Base-by-base conservation (phyloP, 768 basidiomycete genomes). In the Boletus vermiculosoides region DNA sequence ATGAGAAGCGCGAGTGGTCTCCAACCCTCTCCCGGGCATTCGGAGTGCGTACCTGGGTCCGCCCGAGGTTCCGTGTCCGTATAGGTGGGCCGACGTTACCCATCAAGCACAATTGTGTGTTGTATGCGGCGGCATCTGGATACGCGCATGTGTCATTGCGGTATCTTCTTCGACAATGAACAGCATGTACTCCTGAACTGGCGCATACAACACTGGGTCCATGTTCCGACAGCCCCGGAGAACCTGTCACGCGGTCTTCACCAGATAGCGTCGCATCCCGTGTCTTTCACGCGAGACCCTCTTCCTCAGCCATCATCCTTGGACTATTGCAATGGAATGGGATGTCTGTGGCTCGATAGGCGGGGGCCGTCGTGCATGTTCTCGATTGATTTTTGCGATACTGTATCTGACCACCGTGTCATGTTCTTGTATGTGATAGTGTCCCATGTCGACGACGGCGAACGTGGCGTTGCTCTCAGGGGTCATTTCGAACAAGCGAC, bases 301-400 rank as follows among this genome's bases (percentile, higher is more conserved):
- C 6, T 28, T 28, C 6, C 3, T 28, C 6, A 28, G 28, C 28
- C 28, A 28, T 28, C 28, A 5, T 28, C 28, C 28, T 28, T 28
- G 5, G 28, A 28, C 5, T 28, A 28, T 7, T 2, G 28, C 5
- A 28, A 28, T 28, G 28, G 28, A 28, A 28, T 28, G 28, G 28
- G 28, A 28, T 5, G 28, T 28, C 15, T 36, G 88, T 20, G 87
- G 88, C 8, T 87, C 41, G 40, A 23, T 33, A 25, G 31, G 56
- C n/a, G n/a, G 4, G 20, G 44, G 52, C 11, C 33, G 49, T 37
- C 23, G 44, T 50, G 31, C 33, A 53, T 33, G 30, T 8, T 23
- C 12, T 49, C 22, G 22, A 10, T 49, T 49, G 20, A 16, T 36
- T 8, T 36, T 49, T 18, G 22, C 9, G 33, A 23, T 25, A 5